phyloP scores from a whole-genome alignment of 257 asterid genomes.

The Voacanga thouarsii region DNA sequence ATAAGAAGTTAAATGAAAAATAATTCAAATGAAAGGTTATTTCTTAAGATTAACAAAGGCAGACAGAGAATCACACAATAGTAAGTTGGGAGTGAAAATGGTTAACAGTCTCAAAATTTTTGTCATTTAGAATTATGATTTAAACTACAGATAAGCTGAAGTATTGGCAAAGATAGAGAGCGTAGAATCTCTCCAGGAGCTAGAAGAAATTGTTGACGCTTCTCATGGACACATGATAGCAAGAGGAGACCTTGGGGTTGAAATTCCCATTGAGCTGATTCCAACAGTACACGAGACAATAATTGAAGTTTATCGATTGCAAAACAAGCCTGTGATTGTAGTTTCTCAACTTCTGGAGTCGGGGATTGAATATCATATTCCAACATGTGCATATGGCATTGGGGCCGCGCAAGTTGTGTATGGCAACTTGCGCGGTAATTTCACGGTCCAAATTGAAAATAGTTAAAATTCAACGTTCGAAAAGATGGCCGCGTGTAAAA shows the following conservation, averaged over 20 bases:
- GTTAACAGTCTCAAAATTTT: neutral
- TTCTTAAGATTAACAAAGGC: too few relatives aligned
- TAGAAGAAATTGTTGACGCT: constrained; percentile 67
- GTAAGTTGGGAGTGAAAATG: neutral
- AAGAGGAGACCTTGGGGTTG: constrained; percentile 95
- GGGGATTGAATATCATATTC: constrained; percentile 80
- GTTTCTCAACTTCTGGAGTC: constrained; percentile 92
- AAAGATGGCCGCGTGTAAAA: too few relatives aligned
- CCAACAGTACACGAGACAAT: constrained; percentile 72
- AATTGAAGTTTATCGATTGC: constrained; percentile 56
- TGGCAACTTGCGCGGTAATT: too few relatives aligned
- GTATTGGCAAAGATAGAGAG: constrained; percentile 84
- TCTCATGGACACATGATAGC: constrained; percentile 91
- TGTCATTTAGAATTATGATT: neutral
- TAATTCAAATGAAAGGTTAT: too few relatives aligned
- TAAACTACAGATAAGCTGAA: constrained; percentile 47
- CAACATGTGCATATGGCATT: too few relatives aligned
- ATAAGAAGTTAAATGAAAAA: too few relatives aligned
- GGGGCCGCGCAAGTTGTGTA: too few relatives aligned
- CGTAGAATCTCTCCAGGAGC: constrained; percentile 56
- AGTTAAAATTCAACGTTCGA: too few relatives aligned
- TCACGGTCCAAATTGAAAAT: too few relatives aligned
- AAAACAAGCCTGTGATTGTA: constrained; percentile 75
- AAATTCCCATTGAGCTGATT: constrained; percentile 77
- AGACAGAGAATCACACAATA: neutral